Base-by-base conservation (phyloP, 176 grass and related monocot genomes). In the Carex scoparia region DNA sequence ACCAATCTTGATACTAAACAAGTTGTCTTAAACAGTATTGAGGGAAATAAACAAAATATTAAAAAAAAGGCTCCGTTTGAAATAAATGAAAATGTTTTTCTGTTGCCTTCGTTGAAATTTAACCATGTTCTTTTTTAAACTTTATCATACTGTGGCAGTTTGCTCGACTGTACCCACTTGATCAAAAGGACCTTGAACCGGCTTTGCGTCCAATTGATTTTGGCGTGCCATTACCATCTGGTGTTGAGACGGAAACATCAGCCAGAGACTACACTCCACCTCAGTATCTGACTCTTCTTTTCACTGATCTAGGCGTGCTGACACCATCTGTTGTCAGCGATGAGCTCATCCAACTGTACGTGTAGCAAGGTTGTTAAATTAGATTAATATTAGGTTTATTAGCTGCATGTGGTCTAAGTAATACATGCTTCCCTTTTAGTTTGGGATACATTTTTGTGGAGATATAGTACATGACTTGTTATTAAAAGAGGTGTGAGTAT, bases 271-370 rank as follows among this genome's bases (percentile, higher is more conserved):
- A 91, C 72, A 94, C 89, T 18, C 89, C 86, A 35, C 74, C 87
- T 3, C 85, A 91, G 42, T 87, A 89, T 81, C 83, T 94, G 30
- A 87, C 87, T 30, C 79, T 89, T 23, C 79, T 94, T 58, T 86
- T 89, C 73, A 94, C 92, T 18, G 92, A 91, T 80, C 85, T 91
- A 14, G 87, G 87, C 35, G 85, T 90, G 16, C 85, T 94, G 12
- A 87, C 72, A 37, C 85, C 87, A 18, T 79, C 92, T 0, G 89
- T 87, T 79, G 85, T 94, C 2, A 87, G 89, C 14, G 92, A 94
- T 28, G 83, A 91, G 63, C 82, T 94, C 62, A 84, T 91, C 73
- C 85, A 88, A 30, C 61, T 89, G 46, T 88, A 85, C 63, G 73
- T 92, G 38, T 92, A 40, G 53, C 30, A 11, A 56, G 28, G 42